A percentile compares a stretch with the other conserved stretches of the same genome.
Evolutionary conservation across 495 filamentous ascomycete species (phyloP).

Genomic region (Trichoderma reesei): DNA sequence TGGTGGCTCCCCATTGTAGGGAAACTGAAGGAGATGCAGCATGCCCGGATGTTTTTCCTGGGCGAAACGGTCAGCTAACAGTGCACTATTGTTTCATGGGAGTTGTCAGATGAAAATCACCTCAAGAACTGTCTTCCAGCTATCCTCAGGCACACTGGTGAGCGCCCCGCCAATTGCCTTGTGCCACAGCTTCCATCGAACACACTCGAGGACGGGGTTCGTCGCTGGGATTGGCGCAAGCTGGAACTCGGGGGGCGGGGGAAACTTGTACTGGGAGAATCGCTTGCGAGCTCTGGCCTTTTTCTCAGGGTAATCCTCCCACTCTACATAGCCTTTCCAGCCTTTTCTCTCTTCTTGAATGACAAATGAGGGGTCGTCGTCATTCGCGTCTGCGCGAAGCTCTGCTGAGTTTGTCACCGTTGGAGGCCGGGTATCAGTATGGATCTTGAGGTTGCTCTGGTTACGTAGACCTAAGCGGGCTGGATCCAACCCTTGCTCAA

Average conservation of each 20-base stretch:
- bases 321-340: constrained; percentile 48
- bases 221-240: constrained; percentile 48
- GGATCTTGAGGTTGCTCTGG: not conserved
- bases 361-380: constrained; percentile 8
- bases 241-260: constrained; percentile 49
- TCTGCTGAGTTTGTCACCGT: not conserved
- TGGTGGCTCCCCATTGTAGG: constrained; percentile 60
- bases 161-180: constrained; percentile 39
- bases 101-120: constrained; percentile 14
- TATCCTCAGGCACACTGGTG: constrained; percentile 37
- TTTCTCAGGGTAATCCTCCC: constrained; percentile 61
- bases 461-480: not conserved
- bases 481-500: not conserved
- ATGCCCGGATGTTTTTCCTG: constrained; percentile 52
- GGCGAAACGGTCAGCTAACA: not conserved
- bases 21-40: constrained; percentile 59
- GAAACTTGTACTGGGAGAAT: constrained; percentile 45
- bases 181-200: constrained; percentile 57
- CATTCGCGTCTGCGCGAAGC: not conserved
- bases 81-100: not conserved
- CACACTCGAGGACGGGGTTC: constrained; percentile 51
- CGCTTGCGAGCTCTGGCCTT: constrained; percentile 47
- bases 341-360: constrained; percentile 16
- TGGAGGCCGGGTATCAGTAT: not conserved
- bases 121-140: constrained; percentile 47